A percentile compares a stretch with the other conserved stretches of the same genome.
Conservation (phyloP, 345 rosid genomes). For the Lepidium africanum region DNA sequence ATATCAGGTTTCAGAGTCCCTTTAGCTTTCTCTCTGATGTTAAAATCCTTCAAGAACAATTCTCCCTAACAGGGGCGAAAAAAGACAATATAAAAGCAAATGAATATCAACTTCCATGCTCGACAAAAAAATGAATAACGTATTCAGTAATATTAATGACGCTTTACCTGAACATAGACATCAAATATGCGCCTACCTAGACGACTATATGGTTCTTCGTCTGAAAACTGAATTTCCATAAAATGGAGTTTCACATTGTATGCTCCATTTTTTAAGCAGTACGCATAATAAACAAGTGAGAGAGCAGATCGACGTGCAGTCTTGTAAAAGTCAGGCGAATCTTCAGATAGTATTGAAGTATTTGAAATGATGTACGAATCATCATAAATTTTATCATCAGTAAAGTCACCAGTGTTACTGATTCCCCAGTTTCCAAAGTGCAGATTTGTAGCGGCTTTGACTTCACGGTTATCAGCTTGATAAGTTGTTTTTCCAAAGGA, state of each 20-base stretch:
- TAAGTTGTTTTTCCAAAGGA: neutral
- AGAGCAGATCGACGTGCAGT: slow-evolving; percentile 53
- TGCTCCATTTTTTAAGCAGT: slow-evolving; percentile 47
- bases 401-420: neutral
- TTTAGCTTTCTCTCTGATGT: too few species aligned
- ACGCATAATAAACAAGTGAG: slow-evolving; percentile 54
- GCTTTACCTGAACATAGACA: slow-evolving; percentile 45
- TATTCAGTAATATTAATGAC: neutral
- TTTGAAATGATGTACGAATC: neutral
- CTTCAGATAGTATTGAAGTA: neutral
- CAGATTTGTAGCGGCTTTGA: neutral
- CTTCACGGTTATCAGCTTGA: neutral
- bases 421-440: slow-evolving; percentile 1
- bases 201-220: slow-evolving; percentile 21
- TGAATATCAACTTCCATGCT: neutral
- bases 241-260: slow-evolving; percentile 56
- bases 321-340: slow-evolving; percentile 25
- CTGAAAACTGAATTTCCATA: slow-evolving; percentile 50
- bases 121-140: neutral
- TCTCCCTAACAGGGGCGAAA: too few species aligned
- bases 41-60: too few species aligned
- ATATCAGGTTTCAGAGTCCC: too few species aligned
- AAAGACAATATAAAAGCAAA: neutral
- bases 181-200: too few species aligned
- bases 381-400: too few species aligned